Conservation (phyloP, 2,329 filamentous ascomycete species). For the Exserohilum rostratum region DNA sequence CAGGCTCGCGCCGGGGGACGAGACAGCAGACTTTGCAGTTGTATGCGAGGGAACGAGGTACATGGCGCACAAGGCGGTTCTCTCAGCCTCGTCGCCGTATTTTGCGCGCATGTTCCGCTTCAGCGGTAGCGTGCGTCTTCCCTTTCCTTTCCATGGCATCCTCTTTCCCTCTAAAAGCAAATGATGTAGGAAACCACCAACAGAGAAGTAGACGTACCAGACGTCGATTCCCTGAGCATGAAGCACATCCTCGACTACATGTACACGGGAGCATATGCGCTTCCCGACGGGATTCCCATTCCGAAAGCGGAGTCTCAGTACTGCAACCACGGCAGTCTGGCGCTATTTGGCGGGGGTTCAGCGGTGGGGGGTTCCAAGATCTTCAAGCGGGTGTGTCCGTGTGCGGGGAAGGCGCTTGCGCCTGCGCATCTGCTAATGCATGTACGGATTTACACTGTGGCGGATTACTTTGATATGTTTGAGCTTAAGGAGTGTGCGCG, state of each 20-base stretch:
- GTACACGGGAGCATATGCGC: slow-evolving; percentile 7
- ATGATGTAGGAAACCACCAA: neutral
- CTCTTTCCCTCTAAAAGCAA: neutral
- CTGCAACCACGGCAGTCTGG: slow-evolving; percentile 8
- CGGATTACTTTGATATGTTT: slow-evolving; percentile 10
- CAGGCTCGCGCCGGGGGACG: neutral
- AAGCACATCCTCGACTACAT: slow-evolving; percentile 14
- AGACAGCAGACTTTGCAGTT: slow-evolving; percentile 11
- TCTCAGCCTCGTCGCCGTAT: slow-evolving; percentile 5
- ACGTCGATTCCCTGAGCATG: slow-evolving; percentile 4
- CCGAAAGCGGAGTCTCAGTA: neutral
- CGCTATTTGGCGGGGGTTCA: neutral
- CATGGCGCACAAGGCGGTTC: slow-evolving; percentile 5
- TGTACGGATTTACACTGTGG: slow-evolving; percentile 11
- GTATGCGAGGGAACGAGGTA: slow-evolving; percentile 3
- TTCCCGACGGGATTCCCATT: slow-evolving; percentile 4
- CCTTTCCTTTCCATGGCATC: too few relatives aligned
- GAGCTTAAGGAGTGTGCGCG: slow-evolving; percentile 6
- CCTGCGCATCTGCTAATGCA: slow-evolving; percentile 9
- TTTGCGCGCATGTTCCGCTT: slow-evolving; percentile 17
- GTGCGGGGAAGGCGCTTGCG: slow-evolving; percentile 2
- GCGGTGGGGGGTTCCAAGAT: neutral
- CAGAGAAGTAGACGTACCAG: neutral
- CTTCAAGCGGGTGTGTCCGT: slow-evolving; percentile 9
- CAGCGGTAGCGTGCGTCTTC: slow-evolving; percentile 3